phyloP scores from a whole-genome alignment of 805 yeast genomes.

The Ogataea methanolica region DNA sequence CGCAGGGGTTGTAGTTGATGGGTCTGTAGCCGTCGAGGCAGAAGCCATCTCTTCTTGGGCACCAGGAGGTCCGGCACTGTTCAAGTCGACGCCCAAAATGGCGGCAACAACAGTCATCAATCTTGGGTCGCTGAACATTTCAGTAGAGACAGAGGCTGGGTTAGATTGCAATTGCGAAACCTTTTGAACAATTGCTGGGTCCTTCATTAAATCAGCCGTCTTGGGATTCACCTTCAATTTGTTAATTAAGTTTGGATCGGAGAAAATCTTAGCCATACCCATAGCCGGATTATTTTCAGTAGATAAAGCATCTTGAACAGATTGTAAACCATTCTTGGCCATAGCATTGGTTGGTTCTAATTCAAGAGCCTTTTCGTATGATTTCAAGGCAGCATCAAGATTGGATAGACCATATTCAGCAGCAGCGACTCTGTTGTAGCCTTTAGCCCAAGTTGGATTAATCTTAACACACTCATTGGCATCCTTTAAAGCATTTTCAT shows the following conservation, averaged over 20 bases:
- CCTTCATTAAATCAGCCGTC: slow-evolving; percentile 82
- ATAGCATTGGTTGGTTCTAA: slow-evolving; percentile 77
- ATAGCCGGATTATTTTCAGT: slow-evolving; percentile 46
- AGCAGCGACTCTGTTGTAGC: slow-evolving; percentile 89
- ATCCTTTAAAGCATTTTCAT: slow-evolving; percentile 70
- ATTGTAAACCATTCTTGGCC: slow-evolving; percentile 77
- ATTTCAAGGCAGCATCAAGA: slow-evolving; percentile 64
- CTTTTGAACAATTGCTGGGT: slow-evolving; percentile 76
- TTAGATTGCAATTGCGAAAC: slow-evolving; percentile 56
- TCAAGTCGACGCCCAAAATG: slow-evolving; percentile 75
- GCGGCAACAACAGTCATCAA: slow-evolving; percentile 86
- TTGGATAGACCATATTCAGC: slow-evolving; percentile 87
- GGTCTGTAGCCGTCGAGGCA: slow-evolving; percentile 26
- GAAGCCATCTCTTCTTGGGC: slow-evolving; percentile 19
- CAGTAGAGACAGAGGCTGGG: slow-evolving; percentile 70
- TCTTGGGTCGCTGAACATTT: slow-evolving; percentile 75
- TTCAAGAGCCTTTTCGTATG: slow-evolving; percentile 76
- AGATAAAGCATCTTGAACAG: slow-evolving; percentile 55
- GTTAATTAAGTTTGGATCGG: slow-evolving; percentile 72
- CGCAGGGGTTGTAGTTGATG: slow-evolving; percentile 11
- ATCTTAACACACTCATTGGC: slow-evolving; percentile 80
- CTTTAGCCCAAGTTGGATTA: slow-evolving; percentile 91
- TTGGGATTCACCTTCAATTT: slow-evolving; percentile 80
- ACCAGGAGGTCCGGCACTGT: slow-evolving; percentile 26
- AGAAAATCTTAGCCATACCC: slow-evolving; percentile 74